Conservation (phyloP, 2,329 filamentous ascomycete genomes). For the Stylonectria norvegica region DNA sequence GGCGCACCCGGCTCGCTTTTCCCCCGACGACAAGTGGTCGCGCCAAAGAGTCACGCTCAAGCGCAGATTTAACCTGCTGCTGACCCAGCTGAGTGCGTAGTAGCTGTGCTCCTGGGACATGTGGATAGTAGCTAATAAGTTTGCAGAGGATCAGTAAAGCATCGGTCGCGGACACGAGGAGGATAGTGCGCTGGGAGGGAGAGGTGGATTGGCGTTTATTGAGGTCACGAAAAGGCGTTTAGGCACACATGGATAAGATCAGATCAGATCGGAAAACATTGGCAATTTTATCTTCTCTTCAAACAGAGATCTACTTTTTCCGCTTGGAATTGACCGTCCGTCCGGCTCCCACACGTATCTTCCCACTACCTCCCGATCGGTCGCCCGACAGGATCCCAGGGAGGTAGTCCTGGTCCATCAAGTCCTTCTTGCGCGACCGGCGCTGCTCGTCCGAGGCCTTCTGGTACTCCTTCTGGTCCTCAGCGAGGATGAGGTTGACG, state of each 20-base stretch:
- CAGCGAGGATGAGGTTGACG: slow-evolving; percentile 74
- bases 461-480: slow-evolving; percentile 93
- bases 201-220: slow-evolving; percentile 8
- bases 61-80: slow-evolving; percentile 83
- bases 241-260: slow-evolving; percentile 5
- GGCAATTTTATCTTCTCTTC: not conserved
- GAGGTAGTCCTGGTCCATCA: slow-evolving; percentile 94
- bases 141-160: slow-evolving; percentile 23
- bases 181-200: slow-evolving; percentile 1
- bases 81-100: slow-evolving; percentile 68
- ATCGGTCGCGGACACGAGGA: not conserved
- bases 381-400: slow-evolving; percentile 82
- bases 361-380: slow-evolving; percentile 60
- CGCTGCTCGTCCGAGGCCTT: slow-evolving; percentile 61
- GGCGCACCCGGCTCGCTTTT: slow-evolving; percentile 93
- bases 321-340: slow-evolving; percentile 80
- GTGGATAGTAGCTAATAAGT: slow-evolving; percentile 2
- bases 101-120: too few relatives aligned
- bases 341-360: slow-evolving; percentile 79
- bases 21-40: slow-evolving; percentile 98
- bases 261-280: not conserved
- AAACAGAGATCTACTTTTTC: slow-evolving; percentile 39
- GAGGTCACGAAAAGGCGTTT: slow-evolving; percentile 14
- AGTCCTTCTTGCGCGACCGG: slow-evolving; percentile 67
- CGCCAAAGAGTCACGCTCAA: slow-evolving; percentile 93